Percentiles rank a stretch among this genome's conserved stretches.
Conservation (phyloP, 306 rosid genomes). For the Quercus engelmannii region DNA sequence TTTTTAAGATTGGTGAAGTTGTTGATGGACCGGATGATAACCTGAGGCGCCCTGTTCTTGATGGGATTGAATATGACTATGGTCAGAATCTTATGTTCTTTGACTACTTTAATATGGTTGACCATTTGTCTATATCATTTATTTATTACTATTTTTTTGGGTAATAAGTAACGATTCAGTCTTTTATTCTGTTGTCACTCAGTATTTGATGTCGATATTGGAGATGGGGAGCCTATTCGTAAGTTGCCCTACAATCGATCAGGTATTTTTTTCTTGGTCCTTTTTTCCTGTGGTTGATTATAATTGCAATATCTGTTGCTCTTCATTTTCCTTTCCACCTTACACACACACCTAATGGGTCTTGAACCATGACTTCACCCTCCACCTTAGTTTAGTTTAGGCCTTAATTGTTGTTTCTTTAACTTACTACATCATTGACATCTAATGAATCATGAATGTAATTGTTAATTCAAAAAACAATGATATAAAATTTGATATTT, state of each 20-base stretch:
- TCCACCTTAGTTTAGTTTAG: neutral
- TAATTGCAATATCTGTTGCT: constrained; percentile 1
- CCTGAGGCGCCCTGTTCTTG: constrained; percentile 52
- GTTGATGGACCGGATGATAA: constrained; percentile 90
- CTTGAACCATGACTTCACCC: too few relatives aligned
- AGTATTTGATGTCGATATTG: constrained; percentile 98
- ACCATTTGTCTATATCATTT: constrained; percentile 8
- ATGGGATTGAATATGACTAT: constrained; percentile 80
- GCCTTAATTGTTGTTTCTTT: constrained; percentile 2
- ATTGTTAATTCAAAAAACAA: constrained; percentile 13
- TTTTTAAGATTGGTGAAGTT: constrained; percentile 86
- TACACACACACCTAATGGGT: neutral
- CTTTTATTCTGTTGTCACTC: constrained; percentile 21
- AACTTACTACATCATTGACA: neutral
- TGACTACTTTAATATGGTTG: constrained; percentile 12
- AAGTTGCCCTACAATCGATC: constrained; percentile 90
- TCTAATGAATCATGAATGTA: constrained; percentile 5
- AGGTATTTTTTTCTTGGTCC: constrained; percentile 43
- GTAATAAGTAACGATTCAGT: neutral
- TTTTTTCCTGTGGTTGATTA: neutral
- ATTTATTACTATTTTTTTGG: too few relatives aligned
- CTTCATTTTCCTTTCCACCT: neutral
- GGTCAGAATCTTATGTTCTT: constrained; percentile 48
- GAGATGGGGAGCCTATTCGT: constrained; percentile 88
- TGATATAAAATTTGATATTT: constrained; percentile 13